Percentiles rank a stretch among this genome's conserved stretches.
phyloP scores from a whole-genome alignment of 345 rosid species.

The Arabidopsis arenosa region DNA sequence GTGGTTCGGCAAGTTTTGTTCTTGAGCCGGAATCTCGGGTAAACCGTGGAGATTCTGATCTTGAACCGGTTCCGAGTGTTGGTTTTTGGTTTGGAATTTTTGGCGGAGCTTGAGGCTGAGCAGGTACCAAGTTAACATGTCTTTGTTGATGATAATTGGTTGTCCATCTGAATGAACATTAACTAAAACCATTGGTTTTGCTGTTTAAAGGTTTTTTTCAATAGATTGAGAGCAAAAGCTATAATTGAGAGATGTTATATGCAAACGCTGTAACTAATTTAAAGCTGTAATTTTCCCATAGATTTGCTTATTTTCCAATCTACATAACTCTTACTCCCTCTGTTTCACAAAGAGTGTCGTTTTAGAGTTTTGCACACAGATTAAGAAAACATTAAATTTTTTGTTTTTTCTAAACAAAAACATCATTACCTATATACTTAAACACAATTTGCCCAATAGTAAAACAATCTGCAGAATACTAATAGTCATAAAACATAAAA shows the following conservation, averaged over 20 bases:
- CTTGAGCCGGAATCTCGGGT: not conserved
- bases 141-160: conserved; percentile 28
- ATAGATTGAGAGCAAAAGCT: not conserved
- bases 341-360: too few species aligned
- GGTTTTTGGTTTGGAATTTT: not conserved
- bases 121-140: conserved; percentile 3
- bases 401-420: too few species aligned
- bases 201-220: not conserved
- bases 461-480: too few species aligned
- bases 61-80: conserved; percentile 10
- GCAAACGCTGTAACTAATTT: not conserved
- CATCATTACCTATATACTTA: too few species aligned
- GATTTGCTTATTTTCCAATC: not conserved
- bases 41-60: not conserved
- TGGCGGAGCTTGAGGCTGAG: conserved; percentile 16
- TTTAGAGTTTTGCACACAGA: too few species aligned
- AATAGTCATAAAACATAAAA: too few species aligned
- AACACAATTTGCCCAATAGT: too few species aligned
- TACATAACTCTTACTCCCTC: not conserved
- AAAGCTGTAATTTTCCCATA: conserved; percentile 1
- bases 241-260: not conserved
- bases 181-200: conserved; percentile 26
- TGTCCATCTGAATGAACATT: conserved; percentile 30
- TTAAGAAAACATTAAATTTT: too few species aligned
- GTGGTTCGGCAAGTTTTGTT: not conserved